Conservation (phyloP, 2,329 filamentous ascomycete genomes). For the Phialophora chinensis region DNA sequence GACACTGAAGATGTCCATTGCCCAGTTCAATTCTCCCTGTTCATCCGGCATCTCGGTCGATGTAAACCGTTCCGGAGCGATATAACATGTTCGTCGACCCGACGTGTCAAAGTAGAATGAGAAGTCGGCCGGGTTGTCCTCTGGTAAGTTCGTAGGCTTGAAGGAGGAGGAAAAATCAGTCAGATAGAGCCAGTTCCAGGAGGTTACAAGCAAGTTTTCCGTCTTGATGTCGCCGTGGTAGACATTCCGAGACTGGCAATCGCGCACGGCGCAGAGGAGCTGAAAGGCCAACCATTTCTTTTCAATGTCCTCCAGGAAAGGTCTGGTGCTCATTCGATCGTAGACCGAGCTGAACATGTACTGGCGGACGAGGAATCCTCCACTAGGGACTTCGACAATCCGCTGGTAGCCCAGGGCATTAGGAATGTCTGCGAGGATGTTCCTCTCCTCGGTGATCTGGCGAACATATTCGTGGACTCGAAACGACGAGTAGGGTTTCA, state of each 20-base stretch:
- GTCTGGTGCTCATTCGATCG: conserved; percentile 90
- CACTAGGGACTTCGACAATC: conserved; percentile 87
- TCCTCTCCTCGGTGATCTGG: conserved; percentile 80
- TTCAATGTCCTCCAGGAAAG: conserved; percentile 95
- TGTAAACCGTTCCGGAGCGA: conserved; percentile 91
- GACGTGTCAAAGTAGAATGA: conserved; percentile 98
- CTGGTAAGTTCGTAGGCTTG: conserved; percentile 90
- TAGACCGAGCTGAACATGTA: conserved; percentile 97
- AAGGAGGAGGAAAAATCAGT: conserved; percentile 97
- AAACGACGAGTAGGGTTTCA: conserved; percentile 87
- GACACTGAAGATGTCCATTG: conserved; percentile 98
- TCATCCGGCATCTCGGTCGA: conserved; percentile 70
- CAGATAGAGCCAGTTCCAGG: conserved; percentile 99
- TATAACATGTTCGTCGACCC: conserved; percentile 87
- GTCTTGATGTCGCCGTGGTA: conserved; percentile 99
- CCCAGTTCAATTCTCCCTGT: conserved; percentile 74
- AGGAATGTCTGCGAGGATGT: conserved; percentile 78
- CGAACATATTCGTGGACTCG: conserved; percentile 79
- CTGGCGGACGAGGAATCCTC: conserved; percentile 91
- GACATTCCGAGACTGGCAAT: conserved; percentile 86
- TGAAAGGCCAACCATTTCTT: conserved; percentile 99
- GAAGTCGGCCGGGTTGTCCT: conserved; percentile 96
- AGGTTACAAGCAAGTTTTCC: conserved; percentile 94
- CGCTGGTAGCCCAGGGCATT: conserved; percentile 91
- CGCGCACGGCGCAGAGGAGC: conserved; percentile 85